Evolutionary conservation across 73 alveolate genomes (phyloP), one percentile per base, ranked within the genome.

Genomic region (Uronychia binucleata): DNA sequence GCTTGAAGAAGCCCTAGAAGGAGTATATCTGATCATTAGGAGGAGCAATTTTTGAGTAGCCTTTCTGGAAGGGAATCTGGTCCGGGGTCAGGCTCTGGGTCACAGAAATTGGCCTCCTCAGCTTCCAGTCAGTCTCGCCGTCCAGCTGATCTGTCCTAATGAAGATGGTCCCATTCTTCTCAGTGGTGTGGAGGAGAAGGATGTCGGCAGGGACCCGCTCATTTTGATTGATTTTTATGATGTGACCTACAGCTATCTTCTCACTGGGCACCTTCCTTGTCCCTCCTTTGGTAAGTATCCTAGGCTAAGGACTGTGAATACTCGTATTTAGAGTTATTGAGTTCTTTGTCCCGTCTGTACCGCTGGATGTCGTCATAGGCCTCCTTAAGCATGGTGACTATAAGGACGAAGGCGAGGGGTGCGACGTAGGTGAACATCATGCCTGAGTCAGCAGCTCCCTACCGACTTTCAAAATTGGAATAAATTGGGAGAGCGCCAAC

Each of bases 121-220:
- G 88, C 78, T 96, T 96, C 99, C 99, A 95, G 83, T 96, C 99
- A 29, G 99, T 96, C 86, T 96, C 98, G 8, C 99, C 99, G 88
- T 96, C 99, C 32, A 96, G 77, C 86, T 96, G 84, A 89, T 95
- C 99, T 1, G 98, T 95, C 77, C 97, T 91, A 13, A 95, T 88
- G 84, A 94, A 95, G 26, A 93, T 95, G 28, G 94, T 94, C 59
- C 96, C 97, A 31, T 91, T 81, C 79, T 91, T 92, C 60, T 92
- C 99, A 34, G 96, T 89, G 1, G 99, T 95, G 79, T 93, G 92
- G 30, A 98, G 93, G n/a, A 98, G 88, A 33, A 97, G 82, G 77
- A 97, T 77, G 91, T 97, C 99, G 1, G 98, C 99, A 19, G 99
- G 99, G 0, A 94, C 96, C 58, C 99, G 82, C 82, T 96, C 95